Evolutionary conservation across 306 rosid genomes (phyloP).

Genomic region (Fagus sylvatica): DNA sequence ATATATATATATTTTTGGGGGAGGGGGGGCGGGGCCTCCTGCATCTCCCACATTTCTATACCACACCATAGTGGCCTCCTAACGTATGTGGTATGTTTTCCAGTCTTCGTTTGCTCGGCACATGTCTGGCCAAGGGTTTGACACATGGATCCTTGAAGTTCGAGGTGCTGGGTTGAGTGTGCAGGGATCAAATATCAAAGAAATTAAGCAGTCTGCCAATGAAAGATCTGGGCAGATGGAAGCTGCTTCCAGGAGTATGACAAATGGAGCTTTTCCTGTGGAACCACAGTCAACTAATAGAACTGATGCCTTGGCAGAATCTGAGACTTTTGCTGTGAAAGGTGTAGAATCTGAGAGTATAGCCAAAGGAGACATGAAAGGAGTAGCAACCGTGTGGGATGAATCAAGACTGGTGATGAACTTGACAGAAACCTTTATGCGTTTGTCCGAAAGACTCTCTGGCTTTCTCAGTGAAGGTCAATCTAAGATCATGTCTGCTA

Average conservation of each 20-base stretch:
- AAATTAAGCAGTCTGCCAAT: slow-evolving; percentile 58
- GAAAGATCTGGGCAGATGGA: slow-evolving; percentile 74
- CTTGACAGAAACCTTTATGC: slow-evolving; percentile 70
- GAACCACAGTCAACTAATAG: slow-evolving; percentile 45
- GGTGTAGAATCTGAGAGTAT: slow-evolving; percentile 39
- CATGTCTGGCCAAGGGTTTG: slow-evolving; percentile 92
- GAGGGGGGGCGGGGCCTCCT: neutral
- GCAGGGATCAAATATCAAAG: slow-evolving; percentile 48
- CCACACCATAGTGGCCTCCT: neutral
- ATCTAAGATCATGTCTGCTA: slow-evolving; percentile 64
- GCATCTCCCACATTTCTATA: neutral
- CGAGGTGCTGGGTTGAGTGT: slow-evolving; percentile 97
- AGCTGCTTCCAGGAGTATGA: slow-evolving; percentile 49
- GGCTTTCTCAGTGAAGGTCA: slow-evolving; percentile 92
- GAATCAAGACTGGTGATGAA: slow-evolving; percentile 68
- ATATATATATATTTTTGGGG: too few relatives aligned
- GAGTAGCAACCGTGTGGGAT: slow-evolving; percentile 64
- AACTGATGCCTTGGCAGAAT: slow-evolving; percentile 31
- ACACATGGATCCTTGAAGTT: slow-evolving; percentile 96
- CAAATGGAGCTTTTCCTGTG: slow-evolving; percentile 44
- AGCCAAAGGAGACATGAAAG: slow-evolving; percentile 36
- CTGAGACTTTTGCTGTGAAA: slow-evolving; percentile 39
- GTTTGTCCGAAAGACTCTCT: slow-evolving; percentile 76
- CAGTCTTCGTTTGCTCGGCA: slow-evolving; percentile 96
- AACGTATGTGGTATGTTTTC: slow-evolving; percentile 30